A percentile compares a stretch with the other conserved stretches of the same genome.
These are phyloP conservation scores for Chamaecrista fasciculata DNA, from an alignment of 306 rosid species.

Conservation along the genomic window DNA sequence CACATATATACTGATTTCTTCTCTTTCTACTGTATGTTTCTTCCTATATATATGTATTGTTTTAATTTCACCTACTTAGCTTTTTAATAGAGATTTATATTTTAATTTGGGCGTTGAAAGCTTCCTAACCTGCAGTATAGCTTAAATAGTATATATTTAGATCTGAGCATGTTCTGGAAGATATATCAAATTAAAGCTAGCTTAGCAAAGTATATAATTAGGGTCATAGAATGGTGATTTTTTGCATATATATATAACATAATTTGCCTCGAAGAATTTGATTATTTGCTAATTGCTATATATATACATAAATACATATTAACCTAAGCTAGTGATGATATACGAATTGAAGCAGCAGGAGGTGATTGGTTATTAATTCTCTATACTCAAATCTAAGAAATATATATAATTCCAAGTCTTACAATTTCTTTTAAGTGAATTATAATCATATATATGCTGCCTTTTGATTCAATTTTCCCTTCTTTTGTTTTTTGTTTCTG, in stretches of 20 bases:
- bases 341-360: neutral
- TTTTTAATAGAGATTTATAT: no score
- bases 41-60: neutral
- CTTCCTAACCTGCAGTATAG: neutral
- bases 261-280: neutral
- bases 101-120: constrained; percentile 12
- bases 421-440: neutral
- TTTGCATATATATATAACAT: no score
- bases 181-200: neutral
- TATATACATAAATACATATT: no score
- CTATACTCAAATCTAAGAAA: constrained; percentile 1
- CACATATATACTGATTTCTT: no score
- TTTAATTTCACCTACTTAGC: no score
- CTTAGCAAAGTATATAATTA: neutral
- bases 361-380: neutral
- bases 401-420: neutral
- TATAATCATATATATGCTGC: neutral
- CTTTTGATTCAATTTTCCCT: neutral
- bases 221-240: no score
- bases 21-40: neutral
- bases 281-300: neutral
- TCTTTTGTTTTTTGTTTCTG: neutral
- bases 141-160: neutral
- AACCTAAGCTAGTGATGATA: neutral
- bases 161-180: constrained; percentile 12